Base-by-base conservation (phyloP, 345 rosid genomes). In the Salix koriyanagi region DNA sequence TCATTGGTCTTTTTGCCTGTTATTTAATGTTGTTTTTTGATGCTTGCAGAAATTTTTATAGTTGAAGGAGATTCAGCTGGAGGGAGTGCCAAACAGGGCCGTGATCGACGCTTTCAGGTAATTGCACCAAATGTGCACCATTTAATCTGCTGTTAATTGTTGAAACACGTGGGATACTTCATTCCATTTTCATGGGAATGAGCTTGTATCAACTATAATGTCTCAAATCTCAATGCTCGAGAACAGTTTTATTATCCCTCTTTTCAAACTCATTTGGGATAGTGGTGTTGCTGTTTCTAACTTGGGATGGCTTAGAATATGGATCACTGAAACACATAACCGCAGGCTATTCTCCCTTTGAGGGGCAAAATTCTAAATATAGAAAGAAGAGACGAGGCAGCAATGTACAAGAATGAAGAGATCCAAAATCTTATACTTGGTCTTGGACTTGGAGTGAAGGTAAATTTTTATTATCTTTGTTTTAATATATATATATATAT, bases 31-130 rank as follows among this genome's bases (percentile, higher is more conserved):
- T 30, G 70, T 12, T 62, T 21, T 52, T 70, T 48, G 62, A 73
- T 75, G 26, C 69, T 71, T 85, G 68, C 88, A 96, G 99, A 96
- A 83, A 96, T 96, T 78, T 96, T 96, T 78, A 94, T 96, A 73
- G 99, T 96, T 7, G 99, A 96, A 84, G 99, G 99, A 66, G 98
- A 96, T 84, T 96, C 99, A 52, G 99, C 99, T 62, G 99, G 99
- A 62, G 98, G 98, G 78, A 96, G 99, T 87, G 99, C 99, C 75
- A 96, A 96, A 84, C 99, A 94, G 76, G 99, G 99, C 72, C 97
- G 99, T 70, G 98, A 96, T 84, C 88, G 99, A 81, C 90, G 97
- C 44, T 94, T 94, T 84, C 99, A 96, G 99, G 99, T 93, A 80
- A 85, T 71, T 60, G 32, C 61, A 65, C 6, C 32, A 52, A 54